phyloP scores from a whole-genome alignment of 2,329 filamentous ascomycete genomes.

The Sclerotiophoma versabilis region DNA sequence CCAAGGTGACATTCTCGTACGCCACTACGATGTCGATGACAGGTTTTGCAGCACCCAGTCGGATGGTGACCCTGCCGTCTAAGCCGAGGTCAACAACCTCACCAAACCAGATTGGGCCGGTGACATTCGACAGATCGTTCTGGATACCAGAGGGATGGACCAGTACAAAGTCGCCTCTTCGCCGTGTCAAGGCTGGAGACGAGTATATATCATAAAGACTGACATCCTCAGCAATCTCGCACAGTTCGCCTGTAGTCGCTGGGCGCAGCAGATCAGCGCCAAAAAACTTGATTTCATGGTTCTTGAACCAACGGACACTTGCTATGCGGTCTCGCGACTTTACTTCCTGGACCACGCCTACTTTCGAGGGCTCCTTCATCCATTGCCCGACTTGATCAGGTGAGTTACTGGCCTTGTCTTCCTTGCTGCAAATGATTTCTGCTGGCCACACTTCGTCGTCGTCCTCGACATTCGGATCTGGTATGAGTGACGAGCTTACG shows the following conservation, averaged over 20 bases:
- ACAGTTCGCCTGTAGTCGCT: constrained; percentile 53
- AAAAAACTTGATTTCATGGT: constrained; percentile 42
- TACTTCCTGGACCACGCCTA: constrained; percentile 65
- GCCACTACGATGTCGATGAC: constrained; percentile 59
- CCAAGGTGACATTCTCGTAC: constrained; percentile 58
- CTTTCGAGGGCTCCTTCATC: constrained; percentile 54
- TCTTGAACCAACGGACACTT: constrained; percentile 61
- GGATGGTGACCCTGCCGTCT: constrained; percentile 61
- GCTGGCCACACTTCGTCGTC: constrained; percentile 65
- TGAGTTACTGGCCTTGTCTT: constrained; percentile 17
- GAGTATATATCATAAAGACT: constrained; percentile 66
- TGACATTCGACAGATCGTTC: constrained; percentile 15
- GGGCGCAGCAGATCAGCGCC: constrained; percentile 51
- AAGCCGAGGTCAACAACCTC: constrained; percentile 62
- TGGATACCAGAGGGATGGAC: constrained; percentile 46
- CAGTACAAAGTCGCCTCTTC: constrained; percentile 62
- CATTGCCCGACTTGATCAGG: constrained; percentile 29
- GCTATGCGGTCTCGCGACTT: constrained; percentile 64
- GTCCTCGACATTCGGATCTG: constrained; percentile 60
- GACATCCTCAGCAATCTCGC: constrained; percentile 56
- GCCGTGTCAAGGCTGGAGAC: constrained; percentile 57
- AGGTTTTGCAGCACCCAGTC: constrained; percentile 59
- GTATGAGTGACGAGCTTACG: constrained; percentile 55
- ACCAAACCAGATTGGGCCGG: constrained; percentile 60
- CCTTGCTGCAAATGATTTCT: constrained; percentile 61